These are phyloP conservation scores for Monosporascus sp. DNA, from an alignment of 2,329 filamentous ascomycete genomes.

Conservation along the genomic window DNA sequence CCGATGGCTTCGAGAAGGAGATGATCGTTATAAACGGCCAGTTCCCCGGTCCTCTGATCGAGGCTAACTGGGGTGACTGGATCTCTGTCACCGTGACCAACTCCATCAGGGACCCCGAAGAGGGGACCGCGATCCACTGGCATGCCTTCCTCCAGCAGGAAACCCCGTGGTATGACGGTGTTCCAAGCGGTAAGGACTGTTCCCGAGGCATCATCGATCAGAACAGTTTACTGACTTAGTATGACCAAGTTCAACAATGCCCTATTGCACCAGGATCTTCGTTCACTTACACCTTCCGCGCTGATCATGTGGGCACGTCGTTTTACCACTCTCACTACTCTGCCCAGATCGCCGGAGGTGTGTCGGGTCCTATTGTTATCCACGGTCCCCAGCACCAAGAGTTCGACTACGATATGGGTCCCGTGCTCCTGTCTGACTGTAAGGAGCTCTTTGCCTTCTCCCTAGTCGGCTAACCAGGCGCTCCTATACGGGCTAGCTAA, in stretches of 20 bases:
- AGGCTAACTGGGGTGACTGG: constrained; percentile 36
- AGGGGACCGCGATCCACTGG: constrained; percentile 15
- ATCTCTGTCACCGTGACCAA: constrained; percentile 55
- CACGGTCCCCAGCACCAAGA: constrained; percentile 11
- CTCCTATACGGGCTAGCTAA: no score
- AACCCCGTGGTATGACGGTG: constrained; percentile 19
- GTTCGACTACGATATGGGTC: constrained; percentile 15
- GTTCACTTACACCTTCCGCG: constrained; percentile 13
- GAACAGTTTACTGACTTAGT: no score
- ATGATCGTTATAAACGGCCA: constrained; percentile 47
- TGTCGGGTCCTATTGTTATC: constrained; percentile 35
- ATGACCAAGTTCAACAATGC: constrained; percentile 4
- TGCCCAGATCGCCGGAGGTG: constrained; percentile 37
- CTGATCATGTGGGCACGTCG: constrained; percentile 18
- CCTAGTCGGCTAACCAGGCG: no score
- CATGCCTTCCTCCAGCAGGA: constrained; percentile 13
- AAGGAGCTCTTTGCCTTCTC: no score
- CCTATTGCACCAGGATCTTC: constrained; percentile 11
- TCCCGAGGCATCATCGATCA: no score
- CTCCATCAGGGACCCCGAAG: constrained; percentile 34
- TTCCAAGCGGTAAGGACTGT: neutral
- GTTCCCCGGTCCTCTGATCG: constrained; percentile 48
- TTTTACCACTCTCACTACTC: constrained; percentile 32
- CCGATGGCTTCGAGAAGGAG: constrained; percentile 38
- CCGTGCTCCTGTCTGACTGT: constrained; percentile 6